A percentile compares a stretch with the other conserved stretches of the same genome.
Evolutionary conservation across 805 yeast genomes (phyloP).

Genomic region (Ogataea polymorpha): DNA sequence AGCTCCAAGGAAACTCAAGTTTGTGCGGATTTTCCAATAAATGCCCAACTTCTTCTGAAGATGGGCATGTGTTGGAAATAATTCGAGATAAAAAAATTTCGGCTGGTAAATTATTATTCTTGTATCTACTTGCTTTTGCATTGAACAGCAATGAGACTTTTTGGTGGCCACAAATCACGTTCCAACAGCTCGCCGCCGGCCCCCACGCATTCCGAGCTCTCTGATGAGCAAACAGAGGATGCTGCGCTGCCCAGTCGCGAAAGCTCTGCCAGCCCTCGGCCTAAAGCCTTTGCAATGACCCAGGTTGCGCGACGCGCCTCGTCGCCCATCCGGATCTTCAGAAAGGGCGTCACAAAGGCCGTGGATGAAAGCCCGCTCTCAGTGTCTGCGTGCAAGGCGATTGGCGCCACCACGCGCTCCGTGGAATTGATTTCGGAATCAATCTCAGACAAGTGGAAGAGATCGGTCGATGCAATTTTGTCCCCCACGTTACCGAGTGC

Average conservation of each 20-base stretch:
- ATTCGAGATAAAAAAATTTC: not conserved
- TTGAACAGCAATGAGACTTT: slow-evolving; percentile 3
- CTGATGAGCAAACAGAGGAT: not conserved
- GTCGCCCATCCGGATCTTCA: slow-evolving; percentile 13
- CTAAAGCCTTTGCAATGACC: slow-evolving; percentile 1
- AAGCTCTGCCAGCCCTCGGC: not conserved
- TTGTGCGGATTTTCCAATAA: slow-evolving; percentile 17
- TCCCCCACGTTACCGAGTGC: not conserved
- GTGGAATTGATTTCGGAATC: slow-evolving; percentile 1
- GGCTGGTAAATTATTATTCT: not conserved
- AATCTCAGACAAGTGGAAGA: slow-evolving; percentile 1
- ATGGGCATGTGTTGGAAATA: not conserved
- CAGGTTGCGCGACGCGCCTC: not conserved
- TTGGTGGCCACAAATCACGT: slow-evolving; percentile 4
- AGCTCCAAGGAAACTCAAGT: slow-evolving; percentile 27
- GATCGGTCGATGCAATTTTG: slow-evolving; percentile 6
- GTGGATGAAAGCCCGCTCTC: not conserved
- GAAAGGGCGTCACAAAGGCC: slow-evolving; percentile 3
- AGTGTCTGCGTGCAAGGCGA: slow-evolving; percentile 1
- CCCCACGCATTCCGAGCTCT: not conserved
- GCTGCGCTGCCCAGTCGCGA: not conserved
- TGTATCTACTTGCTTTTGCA: not conserved
- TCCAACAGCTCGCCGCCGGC: slow-evolving; percentile 5
- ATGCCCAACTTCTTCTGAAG: not conserved
- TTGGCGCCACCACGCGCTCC: slow-evolving; percentile 1